Evolutionary conservation across 2,329 filamentous ascomycete genomes (phyloP).

Genomic region (Clonostachys sp.): DNA sequence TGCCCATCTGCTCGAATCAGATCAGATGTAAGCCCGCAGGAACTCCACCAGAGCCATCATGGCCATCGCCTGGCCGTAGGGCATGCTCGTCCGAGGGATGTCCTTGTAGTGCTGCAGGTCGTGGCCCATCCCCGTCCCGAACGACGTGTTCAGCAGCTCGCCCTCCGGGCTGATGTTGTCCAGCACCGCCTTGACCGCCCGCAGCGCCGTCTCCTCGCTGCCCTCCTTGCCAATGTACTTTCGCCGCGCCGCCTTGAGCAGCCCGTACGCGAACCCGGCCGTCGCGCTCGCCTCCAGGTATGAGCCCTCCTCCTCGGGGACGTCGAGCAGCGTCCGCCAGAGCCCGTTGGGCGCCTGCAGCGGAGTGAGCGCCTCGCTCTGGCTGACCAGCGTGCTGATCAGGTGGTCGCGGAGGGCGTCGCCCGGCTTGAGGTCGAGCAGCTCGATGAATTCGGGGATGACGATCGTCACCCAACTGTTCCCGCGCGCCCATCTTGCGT

Average conservation of each 20-base stretch:
- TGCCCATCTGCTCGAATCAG: too few species aligned
- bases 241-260: slow-evolving; percentile 69
- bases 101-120: slow-evolving; percentile 72
- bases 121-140: slow-evolving; percentile 74
- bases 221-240: slow-evolving; percentile 60
- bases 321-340: slow-evolving; percentile 72
- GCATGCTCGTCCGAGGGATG: slow-evolving; percentile 75
- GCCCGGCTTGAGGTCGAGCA: slow-evolving; percentile 58
- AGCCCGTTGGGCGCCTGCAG: slow-evolving; percentile 60
- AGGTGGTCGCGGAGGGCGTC: slow-evolving; percentile 60
- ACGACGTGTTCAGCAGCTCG: slow-evolving; percentile 70
- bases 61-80: slow-evolving; percentile 80
- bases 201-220: slow-evolving; percentile 53
- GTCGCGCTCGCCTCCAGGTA: slow-evolving; percentile 76
- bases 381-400: slow-evolving; percentile 60
- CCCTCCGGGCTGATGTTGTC: slow-evolving; percentile 61
- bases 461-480: slow-evolving; percentile 78
- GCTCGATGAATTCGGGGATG: slow-evolving; percentile 76
- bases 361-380: slow-evolving; percentile 59
- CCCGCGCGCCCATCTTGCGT: slow-evolving; percentile 52
- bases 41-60: slow-evolving; percentile 79
- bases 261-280: slow-evolving; percentile 76
- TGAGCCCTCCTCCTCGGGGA: slow-evolving; percentile 60
- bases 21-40: slow-evolving; percentile 4
- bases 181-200: slow-evolving; percentile 63